Evolutionary conservation across 768 basidiomycete species (phyloP), one percentile per base, ranked within the genome.

Genomic region (Russula vinacea): DNA sequence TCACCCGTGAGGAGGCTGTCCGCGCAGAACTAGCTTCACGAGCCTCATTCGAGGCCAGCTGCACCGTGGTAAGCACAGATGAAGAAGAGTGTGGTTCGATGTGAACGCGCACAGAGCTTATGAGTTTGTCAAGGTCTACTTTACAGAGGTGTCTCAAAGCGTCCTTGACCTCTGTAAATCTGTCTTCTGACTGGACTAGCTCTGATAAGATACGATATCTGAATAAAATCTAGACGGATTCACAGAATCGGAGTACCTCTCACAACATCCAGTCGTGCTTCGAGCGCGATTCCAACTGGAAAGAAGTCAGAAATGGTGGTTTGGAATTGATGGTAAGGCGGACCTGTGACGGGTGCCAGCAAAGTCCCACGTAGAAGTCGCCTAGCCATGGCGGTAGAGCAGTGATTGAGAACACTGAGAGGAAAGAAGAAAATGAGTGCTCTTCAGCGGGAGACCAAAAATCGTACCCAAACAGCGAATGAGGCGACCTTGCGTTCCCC

Each of bases 341-440:
- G 70, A 87, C 92, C 81, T 56, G 88, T 91, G 35, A 89, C 78
- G 0, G 94, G 94, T 14, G 94, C 88, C 16, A 97, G 78, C 40
- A 98, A 80, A 64, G 87, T 94, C 22, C 86, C 83, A 57, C 90
- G 82, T 45, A 98, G 75, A 44, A 95, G 80, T 9, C 96, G 82
- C 2, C 85, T 76, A 1, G 88, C 96, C 94, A 98, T 98, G 0
- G 94, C 86, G 0, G 95, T 98, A 69, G 81, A 90, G 0, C 92
- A 94, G 65, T 89, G 80, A 70, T 98, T 90, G 54, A 93, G 73
- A 35, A 83, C 76, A 7, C 92, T 91, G 68, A 22, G 19, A 44
- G 17, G n/a, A 22, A 45, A 13, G 45, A 47, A 47, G 10, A 35
- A 42, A 14, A 39, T 51, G 32, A 52, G 45, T 14, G 39, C 50